Conservation (phyloP, 331 rosid species). For the Rhamnella rubrinervis region DNA sequence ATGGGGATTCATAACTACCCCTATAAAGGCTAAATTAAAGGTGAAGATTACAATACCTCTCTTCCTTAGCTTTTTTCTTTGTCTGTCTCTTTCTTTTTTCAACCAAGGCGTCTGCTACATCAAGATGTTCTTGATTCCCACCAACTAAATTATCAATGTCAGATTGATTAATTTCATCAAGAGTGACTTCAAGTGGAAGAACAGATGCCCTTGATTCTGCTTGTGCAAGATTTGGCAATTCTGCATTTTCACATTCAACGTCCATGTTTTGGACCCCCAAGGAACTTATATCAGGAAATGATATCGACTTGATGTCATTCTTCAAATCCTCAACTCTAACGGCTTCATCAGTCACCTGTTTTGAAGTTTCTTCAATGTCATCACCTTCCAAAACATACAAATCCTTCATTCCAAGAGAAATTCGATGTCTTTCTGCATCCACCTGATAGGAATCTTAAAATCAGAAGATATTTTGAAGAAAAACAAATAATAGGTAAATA, state of each 20-base stretch:
- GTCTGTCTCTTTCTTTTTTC: constrained; percentile 61
- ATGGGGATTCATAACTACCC: no score
- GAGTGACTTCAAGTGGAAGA: constrained; percentile 81
- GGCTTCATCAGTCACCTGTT: constrained; percentile 43
- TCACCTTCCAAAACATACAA: constrained; percentile 39
- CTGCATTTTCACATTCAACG: constrained; percentile 39
- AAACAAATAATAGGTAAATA: constrained; percentile 15
- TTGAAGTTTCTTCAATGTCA: constrained; percentile 26
- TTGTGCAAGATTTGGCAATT: constrained; percentile 45
- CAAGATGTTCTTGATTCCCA: constrained; percentile 42
- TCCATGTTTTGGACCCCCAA: constrained; percentile 35
- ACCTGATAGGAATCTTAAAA: constrained; percentile 43
- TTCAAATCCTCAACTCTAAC: constrained; percentile 14
- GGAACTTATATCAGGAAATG: constrained; percentile 26
- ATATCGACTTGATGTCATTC: constrained; percentile 26
- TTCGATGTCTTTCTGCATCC: constrained; percentile 61
- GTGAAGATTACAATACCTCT: constrained; percentile 51
- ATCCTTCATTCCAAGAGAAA: constrained; percentile 91
- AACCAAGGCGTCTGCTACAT: constrained; percentile 26
- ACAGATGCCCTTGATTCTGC: constrained; percentile 72
- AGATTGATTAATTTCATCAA: constrained; percentile 60
- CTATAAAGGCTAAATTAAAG: background rate
- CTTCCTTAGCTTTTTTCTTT: constrained; percentile 65
- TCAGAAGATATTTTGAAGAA: background rate
- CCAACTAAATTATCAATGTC: constrained; percentile 28